These are phyloP conservation scores for Cetradonia linearis DNA, from an alignment of 495 filamentous ascomycete genomes.

Conservation along the genomic window DNA sequence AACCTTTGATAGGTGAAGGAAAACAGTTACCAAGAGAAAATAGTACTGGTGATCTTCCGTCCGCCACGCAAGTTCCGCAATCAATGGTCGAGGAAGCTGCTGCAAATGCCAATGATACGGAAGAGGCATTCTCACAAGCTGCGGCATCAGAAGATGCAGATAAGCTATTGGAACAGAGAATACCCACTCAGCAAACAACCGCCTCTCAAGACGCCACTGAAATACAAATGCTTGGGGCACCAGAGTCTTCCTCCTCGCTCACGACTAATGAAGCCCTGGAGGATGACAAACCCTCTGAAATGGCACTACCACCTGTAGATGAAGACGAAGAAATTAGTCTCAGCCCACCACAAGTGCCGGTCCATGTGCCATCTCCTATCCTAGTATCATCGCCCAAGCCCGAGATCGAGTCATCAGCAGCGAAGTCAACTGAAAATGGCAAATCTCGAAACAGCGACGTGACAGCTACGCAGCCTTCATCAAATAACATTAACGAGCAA, in stretches of 20 bases:
- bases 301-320: conserved; percentile 17
- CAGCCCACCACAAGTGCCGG: conserved; percentile 6
- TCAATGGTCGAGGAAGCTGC: not conserved
- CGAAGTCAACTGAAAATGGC: not conserved
- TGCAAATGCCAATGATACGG: not conserved
- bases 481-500: not conserved
- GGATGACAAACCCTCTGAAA: conserved; percentile 10
- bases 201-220: not conserved
- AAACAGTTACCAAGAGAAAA: not conserved
- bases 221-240: not conserved
- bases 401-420: not conserved
- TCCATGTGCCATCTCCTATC: not conserved
- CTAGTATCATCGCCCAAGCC: not conserved
- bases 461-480: not conserved
- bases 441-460: conserved; percentile 1
- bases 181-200: not conserved
- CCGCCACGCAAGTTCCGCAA: not conserved
- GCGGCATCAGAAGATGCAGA: not conserved
- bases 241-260: not conserved
- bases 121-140: not conserved
- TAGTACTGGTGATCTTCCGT: not conserved
- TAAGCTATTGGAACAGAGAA: not conserved
- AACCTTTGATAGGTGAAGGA: not conserved
- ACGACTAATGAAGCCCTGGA: not conserved
- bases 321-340: conserved; percentile 18